Conservation (phyloP, 495 filamentous ascomycete species). For the Aspergillus ellipticus region DNA sequence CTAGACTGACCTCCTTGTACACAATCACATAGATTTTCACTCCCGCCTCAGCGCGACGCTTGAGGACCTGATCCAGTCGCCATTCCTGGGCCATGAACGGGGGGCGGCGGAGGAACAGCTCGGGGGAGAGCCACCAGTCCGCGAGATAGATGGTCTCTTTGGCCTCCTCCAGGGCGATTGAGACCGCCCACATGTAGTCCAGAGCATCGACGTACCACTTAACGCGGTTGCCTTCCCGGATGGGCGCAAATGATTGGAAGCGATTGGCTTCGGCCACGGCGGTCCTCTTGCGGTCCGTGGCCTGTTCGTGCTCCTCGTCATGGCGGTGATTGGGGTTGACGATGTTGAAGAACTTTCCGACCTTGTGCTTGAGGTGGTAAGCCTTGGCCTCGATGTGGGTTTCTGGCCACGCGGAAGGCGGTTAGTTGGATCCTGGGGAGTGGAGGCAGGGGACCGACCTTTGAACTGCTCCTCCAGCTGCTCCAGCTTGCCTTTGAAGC, state of each 20-base stretch:
- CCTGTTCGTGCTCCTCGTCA: constrained; percentile 86
- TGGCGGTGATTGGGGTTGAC: constrained; percentile 91
- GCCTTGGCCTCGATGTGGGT: constrained; percentile 46
- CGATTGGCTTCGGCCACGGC: constrained; percentile 70
- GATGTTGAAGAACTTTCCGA: constrained; percentile 68
- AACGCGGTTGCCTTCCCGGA: constrained; percentile 76
- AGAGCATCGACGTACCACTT: constrained; percentile 97
- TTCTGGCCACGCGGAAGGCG: constrained; percentile 14
- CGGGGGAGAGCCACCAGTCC: constrained; percentile 96
- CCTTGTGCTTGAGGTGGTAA: constrained; percentile 55
- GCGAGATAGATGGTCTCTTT: constrained; percentile 92
- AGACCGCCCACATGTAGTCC: constrained; percentile 93
- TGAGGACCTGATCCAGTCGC: constrained; percentile 81
- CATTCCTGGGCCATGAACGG: constrained; percentile 79
- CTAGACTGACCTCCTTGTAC: constrained; percentile 69
- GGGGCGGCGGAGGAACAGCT: constrained; percentile 84
- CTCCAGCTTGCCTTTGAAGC: constrained; percentile 29
- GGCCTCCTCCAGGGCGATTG: constrained; percentile 77
- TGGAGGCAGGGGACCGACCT: constrained; percentile 18
- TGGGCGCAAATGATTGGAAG: constrained; percentile 84
- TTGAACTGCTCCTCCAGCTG: constrained; percentile 31
- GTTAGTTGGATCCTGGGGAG: constrained; percentile 10
- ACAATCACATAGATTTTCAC: constrained; percentile 94
- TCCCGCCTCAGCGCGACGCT: constrained; percentile 82
- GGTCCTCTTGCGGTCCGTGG: constrained; percentile 74